phyloP scores from a whole-genome alignment of 306 rosid genomes.

The Ceratonia siliqua region DNA sequence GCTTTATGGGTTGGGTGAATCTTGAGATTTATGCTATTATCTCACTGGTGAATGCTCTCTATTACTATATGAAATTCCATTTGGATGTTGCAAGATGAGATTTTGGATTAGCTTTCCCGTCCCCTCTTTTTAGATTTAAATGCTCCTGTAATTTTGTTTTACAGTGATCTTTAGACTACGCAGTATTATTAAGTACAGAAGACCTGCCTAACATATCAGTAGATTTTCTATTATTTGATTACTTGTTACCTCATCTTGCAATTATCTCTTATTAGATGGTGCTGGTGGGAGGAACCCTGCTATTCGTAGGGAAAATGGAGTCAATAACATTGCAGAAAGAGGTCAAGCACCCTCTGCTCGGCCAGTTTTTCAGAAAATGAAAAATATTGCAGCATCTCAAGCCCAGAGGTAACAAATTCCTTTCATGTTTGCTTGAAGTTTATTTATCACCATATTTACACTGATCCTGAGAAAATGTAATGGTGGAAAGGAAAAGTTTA shows the following conservation, averaged over 20 bases:
- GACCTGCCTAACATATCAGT: not conserved
- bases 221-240: conserved; percentile 8
- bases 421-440: too few species aligned
- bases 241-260: conserved; percentile 10
- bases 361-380: conserved; percentile 45
- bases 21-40: not conserved
- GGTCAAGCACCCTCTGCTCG: conserved; percentile 39
- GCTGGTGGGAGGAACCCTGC: conserved; percentile 55
- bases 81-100: not conserved
- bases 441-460: too few species aligned
- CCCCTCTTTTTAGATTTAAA: conserved; percentile 2
- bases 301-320: conserved; percentile 64
- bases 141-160: conserved; percentile 19
- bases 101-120: not conserved
- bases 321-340: conserved; percentile 46
- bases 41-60: conserved; percentile 10
- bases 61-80: not conserved
- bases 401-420: conserved; percentile 50
- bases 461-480: too few species aligned
- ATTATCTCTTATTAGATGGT: conserved; percentile 49
- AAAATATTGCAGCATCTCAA: conserved; percentile 41
- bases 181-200: not conserved
- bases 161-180: not conserved
- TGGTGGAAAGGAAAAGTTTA: conserved; percentile 10
- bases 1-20: not conserved